phyloP scores from a whole-genome alignment of 202 grass and related monocot genomes.

The Setaria viridis region DNA sequence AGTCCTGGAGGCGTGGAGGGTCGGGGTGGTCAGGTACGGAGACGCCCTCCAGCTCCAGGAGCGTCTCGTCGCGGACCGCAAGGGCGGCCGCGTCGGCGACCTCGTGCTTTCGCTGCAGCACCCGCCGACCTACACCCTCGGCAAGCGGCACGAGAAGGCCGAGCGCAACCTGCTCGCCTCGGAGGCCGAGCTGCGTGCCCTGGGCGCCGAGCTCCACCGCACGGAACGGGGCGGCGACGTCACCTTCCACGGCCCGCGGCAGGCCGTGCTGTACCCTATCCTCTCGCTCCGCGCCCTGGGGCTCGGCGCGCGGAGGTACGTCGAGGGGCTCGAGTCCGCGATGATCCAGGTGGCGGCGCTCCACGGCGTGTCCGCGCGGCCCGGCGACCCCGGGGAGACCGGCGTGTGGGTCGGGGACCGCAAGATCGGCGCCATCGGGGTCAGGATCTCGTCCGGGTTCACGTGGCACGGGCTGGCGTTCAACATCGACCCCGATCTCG shows the following conservation, averaged over 20 bases:
- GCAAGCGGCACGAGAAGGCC: slow-evolving; percentile 65
- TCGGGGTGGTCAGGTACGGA: slow-evolving; percentile 75
- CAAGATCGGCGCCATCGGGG: slow-evolving; percentile 94
- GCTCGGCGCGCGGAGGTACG: slow-evolving; percentile 81
- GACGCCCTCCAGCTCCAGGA: slow-evolving; percentile 89
- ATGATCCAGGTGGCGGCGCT: slow-evolving; percentile 81
- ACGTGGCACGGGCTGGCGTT: slow-evolving; percentile 88
- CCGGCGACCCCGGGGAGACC: slow-evolving; percentile 66
- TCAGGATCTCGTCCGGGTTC: slow-evolving; percentile 77
- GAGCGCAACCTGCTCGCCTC: slow-evolving; percentile 70
- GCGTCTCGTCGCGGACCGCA: slow-evolving; percentile 69
- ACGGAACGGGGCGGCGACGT: slow-evolving; percentile 84
- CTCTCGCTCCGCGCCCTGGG: slow-evolving; percentile 68
- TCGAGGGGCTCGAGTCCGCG: slow-evolving; percentile 77
- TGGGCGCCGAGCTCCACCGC: slow-evolving; percentile 78
- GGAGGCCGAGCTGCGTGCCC: slow-evolving; percentile 58
- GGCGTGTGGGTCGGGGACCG: slow-evolving; percentile 86
- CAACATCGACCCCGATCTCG: slow-evolving; percentile 79
- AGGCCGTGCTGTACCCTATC: slow-evolving; percentile 87
- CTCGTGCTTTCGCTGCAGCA: slow-evolving; percentile 80
- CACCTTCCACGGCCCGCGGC: slow-evolving; percentile 87
- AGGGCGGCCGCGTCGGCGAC: slow-evolving; percentile 59
- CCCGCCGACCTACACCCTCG: slow-evolving; percentile 82
- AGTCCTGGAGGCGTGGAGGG: slow-evolving; percentile 71
- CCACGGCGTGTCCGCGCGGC: slow-evolving; percentile 68